These are phyloP conservation scores for Mollisia scopiformis DNA, from an alignment of 2,329 filamentous ascomycete genomes.

Conservation along the genomic window DNA sequence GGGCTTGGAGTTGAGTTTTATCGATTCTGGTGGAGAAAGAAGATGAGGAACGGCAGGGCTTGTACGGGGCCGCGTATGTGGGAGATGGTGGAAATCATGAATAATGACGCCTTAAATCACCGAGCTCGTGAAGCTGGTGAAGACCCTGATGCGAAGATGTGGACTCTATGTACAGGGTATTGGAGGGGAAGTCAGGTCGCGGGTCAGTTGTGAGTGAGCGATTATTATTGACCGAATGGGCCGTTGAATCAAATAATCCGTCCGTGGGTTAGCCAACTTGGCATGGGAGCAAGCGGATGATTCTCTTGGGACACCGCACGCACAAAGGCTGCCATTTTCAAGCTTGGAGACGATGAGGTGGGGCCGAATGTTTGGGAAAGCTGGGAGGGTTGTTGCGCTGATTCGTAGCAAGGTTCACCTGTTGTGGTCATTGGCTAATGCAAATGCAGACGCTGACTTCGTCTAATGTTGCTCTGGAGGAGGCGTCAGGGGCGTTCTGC, in stretches of 20 bases:
- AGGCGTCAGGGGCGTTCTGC: conserved; percentile 2
- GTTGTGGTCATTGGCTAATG: not conserved
- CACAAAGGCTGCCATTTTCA: conserved; percentile 6
- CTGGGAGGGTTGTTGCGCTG: not conserved
- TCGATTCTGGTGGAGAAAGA: not conserved
- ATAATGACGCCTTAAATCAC: conserved; percentile 9
- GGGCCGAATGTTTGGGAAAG: conserved; percentile 10
- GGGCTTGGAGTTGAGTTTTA: not conserved
- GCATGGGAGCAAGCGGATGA: not conserved
- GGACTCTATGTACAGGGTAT: not conserved
- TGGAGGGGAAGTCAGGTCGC: not conserved
- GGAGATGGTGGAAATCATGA: not conserved
- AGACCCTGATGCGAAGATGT: not conserved
- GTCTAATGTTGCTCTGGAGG: conserved; percentile 13
- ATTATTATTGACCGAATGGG: not conserved
- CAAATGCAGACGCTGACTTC: conserved; percentile 3
- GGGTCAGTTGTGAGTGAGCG: not conserved
- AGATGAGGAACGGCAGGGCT: not conserved
- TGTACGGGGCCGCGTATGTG: conserved; percentile 1
- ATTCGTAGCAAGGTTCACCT: conserved; percentile 3
- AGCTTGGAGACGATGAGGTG: conserved; percentile 21
- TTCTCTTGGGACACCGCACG: conserved; percentile 22
- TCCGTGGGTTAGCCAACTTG: not conserved
- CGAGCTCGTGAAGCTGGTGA: not conserved
- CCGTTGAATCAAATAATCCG: not conserved